Conservation (phyloP, 2,329 filamentous ascomycete species). For the Pestalotiopsis fici region DNA sequence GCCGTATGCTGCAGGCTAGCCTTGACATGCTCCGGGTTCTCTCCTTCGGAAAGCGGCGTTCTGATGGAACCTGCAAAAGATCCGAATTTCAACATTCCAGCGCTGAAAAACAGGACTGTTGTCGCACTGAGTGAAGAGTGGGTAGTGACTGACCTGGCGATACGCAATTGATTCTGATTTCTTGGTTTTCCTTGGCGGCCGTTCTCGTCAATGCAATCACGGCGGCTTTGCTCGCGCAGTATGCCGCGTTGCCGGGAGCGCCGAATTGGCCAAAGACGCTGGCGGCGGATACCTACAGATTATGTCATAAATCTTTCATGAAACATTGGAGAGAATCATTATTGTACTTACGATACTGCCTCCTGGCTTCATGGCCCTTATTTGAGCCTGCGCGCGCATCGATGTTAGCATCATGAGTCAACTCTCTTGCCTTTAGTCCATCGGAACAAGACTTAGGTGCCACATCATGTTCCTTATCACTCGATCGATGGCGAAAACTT, state of each 20-base stretch:
- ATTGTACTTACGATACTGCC: slow-evolving; percentile 47
- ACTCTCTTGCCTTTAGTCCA: no score
- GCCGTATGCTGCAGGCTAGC: slow-evolving; percentile 16
- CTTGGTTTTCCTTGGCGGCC: slow-evolving; percentile 31
- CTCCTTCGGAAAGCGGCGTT: slow-evolving; percentile 25
- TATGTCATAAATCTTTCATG: not conserved
- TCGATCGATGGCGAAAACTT: no score
- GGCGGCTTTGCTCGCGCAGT: slow-evolving; percentile 30
- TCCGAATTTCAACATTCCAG: not conserved
- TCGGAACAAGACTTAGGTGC: no score
- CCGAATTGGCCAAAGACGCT: slow-evolving; percentile 21
- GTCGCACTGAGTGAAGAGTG: no score
- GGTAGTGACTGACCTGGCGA: slow-evolving; percentile 26
- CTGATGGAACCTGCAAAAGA: slow-evolving; percentile 25
- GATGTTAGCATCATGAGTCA: slow-evolving; percentile 7
- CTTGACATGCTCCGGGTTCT: slow-evolving; percentile 12
- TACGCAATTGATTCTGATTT: slow-evolving; percentile 29
- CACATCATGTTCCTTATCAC: no score
- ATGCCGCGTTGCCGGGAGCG: slow-evolving; percentile 30
- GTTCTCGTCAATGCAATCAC: slow-evolving; percentile 30
- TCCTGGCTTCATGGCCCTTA: slow-evolving; percentile 33
- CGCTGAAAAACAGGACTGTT: not conserved
- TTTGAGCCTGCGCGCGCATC: slow-evolving; percentile 18
- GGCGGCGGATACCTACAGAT: slow-evolving; percentile 4
- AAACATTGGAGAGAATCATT: not conserved